A percentile compares a stretch with the other conserved stretches of the same genome.
These are phyloP conservation scores for Aspergillus funiculosus DNA, from an alignment of 495 filamentous ascomycete genomes.

Conservation along the genomic window DNA sequence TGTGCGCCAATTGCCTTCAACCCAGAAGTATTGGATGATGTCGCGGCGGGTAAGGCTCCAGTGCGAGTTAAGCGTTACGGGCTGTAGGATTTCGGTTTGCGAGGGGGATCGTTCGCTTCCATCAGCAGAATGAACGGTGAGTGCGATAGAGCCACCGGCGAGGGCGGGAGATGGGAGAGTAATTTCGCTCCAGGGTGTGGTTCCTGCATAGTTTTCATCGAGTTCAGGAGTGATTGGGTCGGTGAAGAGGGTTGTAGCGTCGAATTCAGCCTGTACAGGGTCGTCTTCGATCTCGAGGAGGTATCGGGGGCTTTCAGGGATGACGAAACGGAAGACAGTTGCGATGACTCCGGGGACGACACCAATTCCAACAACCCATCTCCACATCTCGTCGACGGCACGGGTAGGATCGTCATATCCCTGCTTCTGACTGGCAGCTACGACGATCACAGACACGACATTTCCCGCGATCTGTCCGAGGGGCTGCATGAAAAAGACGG, in stretches of 20 bases:
- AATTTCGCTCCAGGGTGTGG: conserved; percentile 15
- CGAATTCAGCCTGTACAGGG: conserved; percentile 42
- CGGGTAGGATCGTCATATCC: conserved; percentile 29
- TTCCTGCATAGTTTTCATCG: neutral
- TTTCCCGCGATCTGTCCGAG: conserved; percentile 58
- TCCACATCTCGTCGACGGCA: conserved; percentile 50
- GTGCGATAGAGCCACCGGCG: conserved; percentile 19
- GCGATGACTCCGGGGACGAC: conserved; percentile 56
- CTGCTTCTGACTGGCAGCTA: conserved; percentile 31
- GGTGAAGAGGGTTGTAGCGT: conserved; percentile 37
- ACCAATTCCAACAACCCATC: conserved; percentile 55
- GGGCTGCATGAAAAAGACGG: conserved; percentile 62
- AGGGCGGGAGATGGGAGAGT: conserved; percentile 24
- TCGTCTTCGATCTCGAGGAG: conserved; percentile 48
- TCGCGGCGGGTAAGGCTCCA: conserved; percentile 40
- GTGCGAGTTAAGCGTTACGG: conserved; percentile 39
- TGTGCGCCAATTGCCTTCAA: conserved; percentile 47
- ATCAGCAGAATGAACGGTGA: conserved; percentile 24
- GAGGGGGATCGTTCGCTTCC: conserved; percentile 17
- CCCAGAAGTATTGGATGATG: conserved; percentile 45
- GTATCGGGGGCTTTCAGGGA: conserved; percentile 58
- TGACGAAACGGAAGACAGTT: conserved; percentile 51
- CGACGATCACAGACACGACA: conserved; percentile 44
- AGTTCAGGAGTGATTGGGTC: conserved; percentile 15
- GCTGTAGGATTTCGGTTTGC: conserved; percentile 24